These are phyloP conservation scores for Magnolia kwangsiensis DNA, from an alignment of 164 flowering plant genomes.

Conservation along the genomic window DNA sequence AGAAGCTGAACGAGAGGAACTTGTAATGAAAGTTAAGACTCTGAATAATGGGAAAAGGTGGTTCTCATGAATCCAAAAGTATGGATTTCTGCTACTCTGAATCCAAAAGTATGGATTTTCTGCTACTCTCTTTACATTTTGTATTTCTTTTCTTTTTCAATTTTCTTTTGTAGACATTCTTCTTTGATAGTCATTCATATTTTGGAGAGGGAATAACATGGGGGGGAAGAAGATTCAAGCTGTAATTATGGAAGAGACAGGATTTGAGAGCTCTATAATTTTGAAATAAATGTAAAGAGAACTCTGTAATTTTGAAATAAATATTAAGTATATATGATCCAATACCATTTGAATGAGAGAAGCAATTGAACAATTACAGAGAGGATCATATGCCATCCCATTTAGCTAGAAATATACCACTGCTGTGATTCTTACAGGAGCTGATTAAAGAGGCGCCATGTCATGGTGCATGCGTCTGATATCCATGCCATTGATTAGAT, in stretches of 20 bases:
- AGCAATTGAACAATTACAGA: too few species aligned
- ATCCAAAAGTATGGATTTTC: neutral
- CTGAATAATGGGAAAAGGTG: constrained; percentile 50
- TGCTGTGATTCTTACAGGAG: too few species aligned
- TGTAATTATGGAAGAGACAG: neutral
- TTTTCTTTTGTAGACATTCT: neutral
- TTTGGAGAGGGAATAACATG: neutral
- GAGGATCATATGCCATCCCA: too few species aligned
- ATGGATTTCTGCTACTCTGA: constrained; percentile 4
- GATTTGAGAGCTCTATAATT: neutral
- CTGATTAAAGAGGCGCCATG: too few species aligned
- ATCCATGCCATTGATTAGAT: too few species aligned
- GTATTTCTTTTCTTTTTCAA: neutral
- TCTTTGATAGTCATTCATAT: neutral
- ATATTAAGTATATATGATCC: neutral
- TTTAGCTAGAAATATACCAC: too few species aligned
- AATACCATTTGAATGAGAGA: too few species aligned
- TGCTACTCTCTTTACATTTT: neutral
- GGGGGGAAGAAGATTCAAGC: neutral
- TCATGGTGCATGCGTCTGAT: too few species aligned
- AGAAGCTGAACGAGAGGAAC: constrained; percentile 79
- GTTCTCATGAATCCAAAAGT: constrained; percentile 35
- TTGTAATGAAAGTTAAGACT: constrained; percentile 71
- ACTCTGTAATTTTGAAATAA: neutral
- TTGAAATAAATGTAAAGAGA: neutral